Evolutionary conservation across 2,329 filamentous ascomycete genomes (phyloP), one percentile per base, ranked within the genome.

Genomic region (Helotiales sp.): DNA sequence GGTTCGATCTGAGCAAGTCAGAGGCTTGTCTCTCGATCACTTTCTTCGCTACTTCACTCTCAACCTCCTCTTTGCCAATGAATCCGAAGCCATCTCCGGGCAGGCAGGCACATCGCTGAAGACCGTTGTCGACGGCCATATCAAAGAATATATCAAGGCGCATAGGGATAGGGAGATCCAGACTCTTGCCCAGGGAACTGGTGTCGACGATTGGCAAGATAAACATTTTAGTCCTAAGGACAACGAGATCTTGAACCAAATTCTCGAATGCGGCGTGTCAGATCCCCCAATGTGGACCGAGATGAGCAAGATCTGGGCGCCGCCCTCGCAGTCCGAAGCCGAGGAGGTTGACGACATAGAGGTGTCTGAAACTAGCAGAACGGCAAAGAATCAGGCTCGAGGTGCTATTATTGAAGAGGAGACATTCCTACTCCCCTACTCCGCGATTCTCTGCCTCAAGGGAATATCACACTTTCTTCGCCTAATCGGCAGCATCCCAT

Each of bases 1-100:
- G 54, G 90, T 95, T 1, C 83, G 90, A 29, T 83, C 87, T 2
- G 89, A 92, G 62, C 88, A 92, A 69, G 88, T 85, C 46, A 81
- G 84, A 1, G 82, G 83, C 25, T 76, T 93, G 9, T 82, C 88
- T 1, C 79, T 91, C 1, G 77, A 84, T 47, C 81, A 84, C 65
- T 96, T 96, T 72, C 75, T 95, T 44, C 84, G 91, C 34, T 95
- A 95, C 72, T 93, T 93, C 66, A 90, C 84, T 1, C 79, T 96
- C 30, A 95, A 93, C 67, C 78, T 91, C 7, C 83, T 91, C 55
- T 95, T 96, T 72, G 88, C 89, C 47, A 91, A 92, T 60, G 91
- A 96, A 71, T 95, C 91, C 68, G 91, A 96, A 72, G 88, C 89
- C 13, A 86, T 95, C 19, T 93, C 89, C 19, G 90, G 91, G 0